Conservation (phyloP, 176 grass and related monocot genomes). For the Aegilops tauschii region DNA sequence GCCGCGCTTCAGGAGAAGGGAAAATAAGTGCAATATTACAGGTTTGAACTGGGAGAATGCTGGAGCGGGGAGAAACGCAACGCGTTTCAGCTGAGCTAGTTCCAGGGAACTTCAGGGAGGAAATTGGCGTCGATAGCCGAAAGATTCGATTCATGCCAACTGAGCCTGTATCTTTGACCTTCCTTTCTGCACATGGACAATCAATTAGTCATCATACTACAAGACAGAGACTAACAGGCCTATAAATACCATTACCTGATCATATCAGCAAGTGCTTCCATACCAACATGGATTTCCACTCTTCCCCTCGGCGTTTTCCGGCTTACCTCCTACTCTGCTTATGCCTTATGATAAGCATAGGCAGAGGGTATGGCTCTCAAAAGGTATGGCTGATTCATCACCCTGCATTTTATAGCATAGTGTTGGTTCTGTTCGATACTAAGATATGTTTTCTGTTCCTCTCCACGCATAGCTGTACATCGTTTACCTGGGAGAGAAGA, state of each 20-base stretch:
- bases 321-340: background rate
- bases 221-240: background rate
- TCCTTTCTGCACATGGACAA: background rate
- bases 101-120: background rate
- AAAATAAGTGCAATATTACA: background rate
- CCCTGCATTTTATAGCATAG: background rate
- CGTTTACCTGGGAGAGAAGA: constrained; percentile 35
- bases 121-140: background rate
- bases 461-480: constrained; percentile 17
- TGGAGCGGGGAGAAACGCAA: background rate
- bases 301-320: background rate
- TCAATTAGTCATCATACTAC: background rate
- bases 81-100: background rate
- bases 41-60: background rate
- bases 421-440: background rate
- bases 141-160: background rate
- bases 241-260: constrained; percentile 19
- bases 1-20: background rate
- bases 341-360: constrained; percentile 14
- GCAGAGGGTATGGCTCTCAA: constrained; percentile 4
- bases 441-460: constrained; percentile 3
- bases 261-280: background rate
- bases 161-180: constrained; percentile 29
- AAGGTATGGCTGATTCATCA: background rate
- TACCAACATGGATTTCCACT: constrained; percentile 15